Base-by-base conservation (phyloP, 2,329 filamentous ascomycete species). In the Arthrobotrys pseudoclavata region DNA sequence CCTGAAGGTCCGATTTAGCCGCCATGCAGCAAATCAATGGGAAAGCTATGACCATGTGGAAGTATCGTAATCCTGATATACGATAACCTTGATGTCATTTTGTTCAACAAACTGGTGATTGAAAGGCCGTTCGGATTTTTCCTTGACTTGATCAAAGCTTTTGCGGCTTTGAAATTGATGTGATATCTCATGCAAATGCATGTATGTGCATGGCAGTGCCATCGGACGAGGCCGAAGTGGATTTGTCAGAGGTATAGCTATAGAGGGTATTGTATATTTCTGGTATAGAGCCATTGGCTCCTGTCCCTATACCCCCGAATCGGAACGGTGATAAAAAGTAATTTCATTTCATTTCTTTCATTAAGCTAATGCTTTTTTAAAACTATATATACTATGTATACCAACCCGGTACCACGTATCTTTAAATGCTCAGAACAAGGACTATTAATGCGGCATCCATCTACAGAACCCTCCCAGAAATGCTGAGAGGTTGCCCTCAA, bases 311-410 rank as follows among this genome's bases (percentile, higher is more conserved):
- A n/a, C 37, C 37, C 37, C 7, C 3, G 37, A 15, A 40, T n/a
- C 13, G 37, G 12, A 12, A n/a, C 13, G 12, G 15, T 13, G 4
- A 15, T 15, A 40, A 40, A 12, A 15, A 40, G 12, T n/a, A n/a
- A n/a, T n/a, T 9, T 40, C 13, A 15, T 40, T 40, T 40, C 13
- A 40, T 40, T 15, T 2, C 13, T 12, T 1, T 53, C 50, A 20
- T 53, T 31, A 34, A n/a, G 15, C 34, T 10, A 53, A 53, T 53
- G 50, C 50, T 53, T 53, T 53, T 31, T 53, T 52, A 20, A 18
- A 2, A 18, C 7, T 31, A 18, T 31, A n/a, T 31, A 34, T 53
- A 40, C n/a, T 34, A 31, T n/a, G 12, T n/a, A 24, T 34, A 31
- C 50, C 13, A 10, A 18, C 5, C 24, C n/a, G 13, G 50, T 34